Conservation (phyloP, 2,329 filamentous ascomycete species). For the Coniella vitis region DNA sequence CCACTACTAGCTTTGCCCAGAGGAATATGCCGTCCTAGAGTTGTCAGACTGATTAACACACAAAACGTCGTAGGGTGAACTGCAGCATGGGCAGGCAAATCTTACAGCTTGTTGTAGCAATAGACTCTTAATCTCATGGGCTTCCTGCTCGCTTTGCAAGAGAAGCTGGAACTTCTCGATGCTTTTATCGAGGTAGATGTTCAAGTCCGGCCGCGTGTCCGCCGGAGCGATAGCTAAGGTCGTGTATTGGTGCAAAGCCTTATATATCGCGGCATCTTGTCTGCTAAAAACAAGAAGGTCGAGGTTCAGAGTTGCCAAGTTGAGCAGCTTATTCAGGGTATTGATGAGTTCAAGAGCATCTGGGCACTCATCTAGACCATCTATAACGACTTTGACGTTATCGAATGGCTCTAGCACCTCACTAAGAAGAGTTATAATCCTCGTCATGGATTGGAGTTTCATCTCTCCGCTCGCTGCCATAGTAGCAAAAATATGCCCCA, state of each 20-base stretch:
- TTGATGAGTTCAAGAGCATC: too few species aligned
- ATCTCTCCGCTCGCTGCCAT: neutral
- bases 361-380: neutral
- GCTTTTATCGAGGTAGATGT: neutral
- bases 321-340: neutral
- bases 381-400: neutral
- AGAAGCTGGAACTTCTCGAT: neutral
- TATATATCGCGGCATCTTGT: neutral
- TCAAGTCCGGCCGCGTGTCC: neutral
- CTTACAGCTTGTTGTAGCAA: neutral
- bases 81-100: too few species aligned
- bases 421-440: neutral
- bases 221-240: neutral
- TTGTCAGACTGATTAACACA: neutral
- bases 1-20: neutral
- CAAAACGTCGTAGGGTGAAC: neutral
- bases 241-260: neutral
- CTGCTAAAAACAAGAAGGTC: neutral
- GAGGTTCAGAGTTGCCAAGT: neutral
- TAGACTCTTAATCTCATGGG: neutral
- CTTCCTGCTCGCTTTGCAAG: neutral
- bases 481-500: neutral
- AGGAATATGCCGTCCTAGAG: neutral
- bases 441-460: neutral
- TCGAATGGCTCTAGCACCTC: neutral